Percentiles rank a stretch among this genome's conserved stretches.
Evolutionary conservation across 2,329 filamentous ascomycete species (phyloP).

Genomic region (Aspergillus puulaauensis): DNA sequence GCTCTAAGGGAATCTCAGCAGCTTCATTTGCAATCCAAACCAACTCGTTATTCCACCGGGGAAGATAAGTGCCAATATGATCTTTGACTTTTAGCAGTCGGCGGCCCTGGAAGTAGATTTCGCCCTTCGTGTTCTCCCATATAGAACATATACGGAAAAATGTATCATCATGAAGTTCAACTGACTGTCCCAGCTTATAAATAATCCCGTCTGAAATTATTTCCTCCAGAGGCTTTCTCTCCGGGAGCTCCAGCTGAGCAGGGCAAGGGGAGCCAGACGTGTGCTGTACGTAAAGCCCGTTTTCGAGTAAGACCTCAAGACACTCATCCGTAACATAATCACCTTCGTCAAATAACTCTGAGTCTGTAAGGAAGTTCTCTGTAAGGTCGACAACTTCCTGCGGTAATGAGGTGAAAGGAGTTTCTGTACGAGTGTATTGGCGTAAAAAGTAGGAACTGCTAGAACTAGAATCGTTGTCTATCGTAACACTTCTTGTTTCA

Average conservation of each 20-base stretch:
- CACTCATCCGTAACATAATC: conserved; percentile 30
- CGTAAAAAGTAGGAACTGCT: conserved; percentile 7
- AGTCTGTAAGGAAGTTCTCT: conserved; percentile 1
- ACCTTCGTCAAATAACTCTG: conserved; percentile 11
- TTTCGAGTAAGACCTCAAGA: conserved; percentile 16
- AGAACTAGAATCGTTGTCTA: conserved; percentile 18
- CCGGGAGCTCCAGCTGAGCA: background rate
- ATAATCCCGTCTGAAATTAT: conserved; percentile 17
- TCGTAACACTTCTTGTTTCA: conserved; percentile 4
- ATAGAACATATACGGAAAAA: conserved; percentile 46
- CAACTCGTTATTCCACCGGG: conserved; percentile 46
- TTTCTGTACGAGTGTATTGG: background rate
- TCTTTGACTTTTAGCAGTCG: conserved; percentile 34
- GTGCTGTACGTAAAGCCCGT: conserved; percentile 2
- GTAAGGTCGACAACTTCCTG: conserved; percentile 16
- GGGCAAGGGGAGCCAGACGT: background rate
- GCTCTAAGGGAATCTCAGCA: conserved; percentile 41
- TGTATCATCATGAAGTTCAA: conserved; percentile 38
- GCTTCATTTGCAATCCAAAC: conserved; percentile 42
- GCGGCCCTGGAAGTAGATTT: conserved; percentile 39
- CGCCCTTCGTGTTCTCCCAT: conserved; percentile 19
- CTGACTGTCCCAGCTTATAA: conserved; percentile 28
- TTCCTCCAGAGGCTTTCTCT: conserved; percentile 14
- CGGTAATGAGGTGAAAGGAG: background rate
- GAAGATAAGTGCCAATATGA: conserved; percentile 33